Conservation (phyloP, 2,329 filamentous ascomycete genomes). For the Lanzia echinophila region DNA sequence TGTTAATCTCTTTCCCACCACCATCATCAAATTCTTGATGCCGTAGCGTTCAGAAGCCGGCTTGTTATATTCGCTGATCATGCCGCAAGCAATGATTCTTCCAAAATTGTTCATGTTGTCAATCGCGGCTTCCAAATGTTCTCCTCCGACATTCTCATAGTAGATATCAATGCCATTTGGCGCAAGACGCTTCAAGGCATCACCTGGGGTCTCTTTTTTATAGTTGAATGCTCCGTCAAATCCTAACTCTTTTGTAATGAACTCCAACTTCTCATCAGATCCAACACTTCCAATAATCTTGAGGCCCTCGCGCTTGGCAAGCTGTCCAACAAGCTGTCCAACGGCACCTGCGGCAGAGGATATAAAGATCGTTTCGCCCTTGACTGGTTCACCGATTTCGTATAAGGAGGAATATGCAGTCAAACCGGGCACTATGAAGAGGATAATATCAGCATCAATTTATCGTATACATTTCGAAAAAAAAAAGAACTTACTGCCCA, state of each 20-base stretch:
- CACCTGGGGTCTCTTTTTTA: constrained; percentile 62
- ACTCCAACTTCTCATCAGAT: constrained; percentile 68
- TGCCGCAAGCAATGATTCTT: constrained; percentile 54
- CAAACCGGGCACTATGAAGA: constrained; percentile 53
- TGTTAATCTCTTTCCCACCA: constrained; percentile 55
- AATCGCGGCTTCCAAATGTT: constrained; percentile 64
- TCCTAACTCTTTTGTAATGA: constrained; percentile 63
- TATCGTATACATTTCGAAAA: not conserved
- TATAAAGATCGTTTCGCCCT: constrained; percentile 73
- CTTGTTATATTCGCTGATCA: constrained; percentile 65
- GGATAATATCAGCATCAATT: not conserved
- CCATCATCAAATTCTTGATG: constrained; percentile 52
- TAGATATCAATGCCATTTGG: constrained; percentile 73
- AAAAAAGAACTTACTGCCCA: constrained; percentile 45
- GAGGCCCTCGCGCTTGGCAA: constrained; percentile 70
- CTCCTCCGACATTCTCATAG: constrained; percentile 74
- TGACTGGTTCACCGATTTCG: constrained; percentile 67
- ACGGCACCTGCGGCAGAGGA: constrained; percentile 69
- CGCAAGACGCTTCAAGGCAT: constrained; percentile 59
- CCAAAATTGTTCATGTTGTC: constrained; percentile 56
- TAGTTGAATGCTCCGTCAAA: constrained; percentile 77
- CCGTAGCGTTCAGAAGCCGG: constrained; percentile 47
- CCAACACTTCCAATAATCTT: constrained; percentile 70
- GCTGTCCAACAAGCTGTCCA: constrained; percentile 68
- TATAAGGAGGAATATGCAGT: constrained; percentile 71